phyloP scores from a whole-genome alignment of 1,139 yeast genomes.

The Magnusiomyces ingens region DNA sequence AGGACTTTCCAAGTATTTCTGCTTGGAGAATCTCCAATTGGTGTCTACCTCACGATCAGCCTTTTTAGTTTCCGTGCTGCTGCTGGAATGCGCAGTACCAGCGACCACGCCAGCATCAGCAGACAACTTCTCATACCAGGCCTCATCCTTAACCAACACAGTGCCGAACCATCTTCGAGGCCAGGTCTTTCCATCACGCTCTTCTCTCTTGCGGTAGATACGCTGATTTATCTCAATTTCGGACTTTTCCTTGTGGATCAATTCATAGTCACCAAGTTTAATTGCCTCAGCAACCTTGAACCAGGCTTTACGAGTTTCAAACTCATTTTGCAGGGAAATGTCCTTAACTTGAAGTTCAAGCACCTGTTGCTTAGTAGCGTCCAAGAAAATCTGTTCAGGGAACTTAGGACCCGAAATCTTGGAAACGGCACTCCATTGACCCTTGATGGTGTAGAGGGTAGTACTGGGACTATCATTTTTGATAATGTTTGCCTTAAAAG shows the following conservation, averaged over 20 bases:
- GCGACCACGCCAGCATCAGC: slow-evolving; percentile 21
- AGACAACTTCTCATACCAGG: slow-evolving; percentile 19
- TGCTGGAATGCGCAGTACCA: slow-evolving; percentile 20
- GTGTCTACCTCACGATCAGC: slow-evolving; percentile 22
- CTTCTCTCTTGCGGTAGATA: slow-evolving; percentile 66
- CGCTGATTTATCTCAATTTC: slow-evolving; percentile 78
- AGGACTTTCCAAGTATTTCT: slow-evolving; percentile 22
- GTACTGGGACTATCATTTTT: slow-evolving; percentile 50
- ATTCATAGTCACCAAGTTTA: slow-evolving; percentile 61
- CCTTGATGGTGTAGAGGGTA: slow-evolving; percentile 69
- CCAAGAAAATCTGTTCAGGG: slow-evolving; percentile 54
- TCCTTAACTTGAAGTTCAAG: slow-evolving; percentile 68
- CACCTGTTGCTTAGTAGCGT: slow-evolving; percentile 49
- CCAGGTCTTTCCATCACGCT: slow-evolving; percentile 58
- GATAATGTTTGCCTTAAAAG: slow-evolving; percentile 78
- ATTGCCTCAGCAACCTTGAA: slow-evolving; percentile 81
- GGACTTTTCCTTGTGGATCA: slow-evolving; percentile 67
- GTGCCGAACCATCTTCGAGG: slow-evolving; percentile 63
- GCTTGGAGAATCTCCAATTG: slow-evolving; percentile 28
- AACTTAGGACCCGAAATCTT: slow-evolving; percentile 35
- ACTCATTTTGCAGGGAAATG: slow-evolving; percentile 60
- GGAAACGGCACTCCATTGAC: slow-evolving; percentile 89
- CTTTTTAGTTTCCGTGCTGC: slow-evolving; percentile 17
- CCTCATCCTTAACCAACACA: slow-evolving; percentile 21
- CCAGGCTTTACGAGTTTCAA: slow-evolving; percentile 88